These are phyloP conservation scores for Heracleum sosnowskyi DNA, from an alignment of 129 eudicot species.

Conservation along the genomic window DNA sequence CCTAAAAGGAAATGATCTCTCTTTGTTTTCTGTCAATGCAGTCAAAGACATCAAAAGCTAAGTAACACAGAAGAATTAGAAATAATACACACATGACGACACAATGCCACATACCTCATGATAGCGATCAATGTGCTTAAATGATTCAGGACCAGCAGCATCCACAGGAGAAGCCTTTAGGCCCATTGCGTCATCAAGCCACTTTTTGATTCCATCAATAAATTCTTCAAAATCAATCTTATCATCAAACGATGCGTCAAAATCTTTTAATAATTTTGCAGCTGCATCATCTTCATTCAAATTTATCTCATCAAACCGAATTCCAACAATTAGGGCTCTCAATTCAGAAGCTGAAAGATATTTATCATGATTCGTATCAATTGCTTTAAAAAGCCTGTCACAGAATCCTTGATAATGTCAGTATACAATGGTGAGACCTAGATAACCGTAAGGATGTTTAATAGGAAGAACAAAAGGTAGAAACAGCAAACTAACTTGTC, in stretches of 20 bases:
- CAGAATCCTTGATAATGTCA: slow-evolving; percentile 3
- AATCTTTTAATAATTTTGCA: slow-evolving; percentile 56
- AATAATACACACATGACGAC: not conserved
- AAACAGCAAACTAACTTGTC: slow-evolving; percentile 31
- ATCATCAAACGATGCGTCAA: slow-evolving; percentile 41
- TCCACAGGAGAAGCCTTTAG: slow-evolving; percentile 20
- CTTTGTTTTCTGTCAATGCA: slow-evolving; percentile 36
- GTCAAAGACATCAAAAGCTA: not conserved
- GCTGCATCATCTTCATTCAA: slow-evolving; percentile 52
- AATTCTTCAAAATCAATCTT: slow-evolving; percentile 43
- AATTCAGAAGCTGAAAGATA: slow-evolving; percentile 50
- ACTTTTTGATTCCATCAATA: slow-evolving; percentile 41
- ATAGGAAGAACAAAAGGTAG: not conserved
- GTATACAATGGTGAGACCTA: not conserved
- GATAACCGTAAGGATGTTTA: not conserved
- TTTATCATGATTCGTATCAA: slow-evolving; percentile 51
- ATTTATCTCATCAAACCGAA: slow-evolving; percentile 58
- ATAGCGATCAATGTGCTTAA: slow-evolving; percentile 42
- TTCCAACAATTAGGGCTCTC: slow-evolving; percentile 62
- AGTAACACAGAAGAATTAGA: not conserved
- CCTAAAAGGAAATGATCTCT: slow-evolving; percentile 38
- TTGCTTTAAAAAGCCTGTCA: slow-evolving; percentile 50
- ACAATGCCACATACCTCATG: slow-evolving; percentile 44
- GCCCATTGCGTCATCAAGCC: slow-evolving; percentile 70
- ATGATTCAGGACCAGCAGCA: slow-evolving; percentile 36